Base-by-base conservation (phyloP, 2,329 filamentous ascomycete genomes). In the Didymella exigua region DNA sequence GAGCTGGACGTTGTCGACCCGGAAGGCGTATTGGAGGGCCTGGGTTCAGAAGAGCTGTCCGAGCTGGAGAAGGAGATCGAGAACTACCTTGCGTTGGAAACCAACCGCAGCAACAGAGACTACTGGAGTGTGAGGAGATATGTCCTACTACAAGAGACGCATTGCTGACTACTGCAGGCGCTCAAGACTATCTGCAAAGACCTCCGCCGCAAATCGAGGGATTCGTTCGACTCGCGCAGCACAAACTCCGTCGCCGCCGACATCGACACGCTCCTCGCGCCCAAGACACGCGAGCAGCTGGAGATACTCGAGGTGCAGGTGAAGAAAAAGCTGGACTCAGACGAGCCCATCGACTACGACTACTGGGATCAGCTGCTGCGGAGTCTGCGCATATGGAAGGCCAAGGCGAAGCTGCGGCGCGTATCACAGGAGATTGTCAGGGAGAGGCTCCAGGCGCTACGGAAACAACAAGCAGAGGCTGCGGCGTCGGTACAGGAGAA, bases 361-460 rank as follows among this genome's bases (percentile, higher is more conserved):
- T 99, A 98, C 74, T 99, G 95, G 95, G 91, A 96, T 71, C 91
- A 96, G 71, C 81, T 99, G 14, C 81, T 99, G 58, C 87, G 88
- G 62, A 96, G 88, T 70, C 79, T 99, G 59, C 81, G 89, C 6
- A 86, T 96, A 1, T 97, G 91, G 87, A 98, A 98, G 78, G 91
- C 95, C 29, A 92, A 90, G 73, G 91, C 92, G 2, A 91, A 89
- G 73, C 78, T 99, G 48, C 87, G 86, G 62, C 87, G 85, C 58
- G 87, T 97, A 14, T 93, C 88, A 62, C 86, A 90, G 61, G 85
- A 85, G 11, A 89, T 97, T 58, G 83, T 89, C 59, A 84, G 86
- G 52, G 87, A 85, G 63, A 86, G 90, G 27, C 78, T 90, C 44
- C 82, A 87, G 40, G 81, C 84, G 47, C 76, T 96, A 58, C 83